Conservation (phyloP, 495 filamentous ascomycete species). For the Neurospora sp. region DNA sequence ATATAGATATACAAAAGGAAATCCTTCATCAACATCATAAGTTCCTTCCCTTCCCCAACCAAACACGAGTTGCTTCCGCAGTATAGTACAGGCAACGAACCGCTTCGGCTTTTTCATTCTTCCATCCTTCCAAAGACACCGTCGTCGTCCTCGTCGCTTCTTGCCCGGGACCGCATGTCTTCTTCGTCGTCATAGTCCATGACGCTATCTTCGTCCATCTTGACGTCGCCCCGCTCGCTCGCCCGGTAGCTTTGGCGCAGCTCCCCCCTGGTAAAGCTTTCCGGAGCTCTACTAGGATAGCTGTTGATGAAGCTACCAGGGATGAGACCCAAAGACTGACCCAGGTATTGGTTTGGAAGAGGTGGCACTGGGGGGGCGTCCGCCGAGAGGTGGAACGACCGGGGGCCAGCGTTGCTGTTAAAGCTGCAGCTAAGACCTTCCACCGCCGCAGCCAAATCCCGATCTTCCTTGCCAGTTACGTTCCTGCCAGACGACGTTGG, state of each 20-base stretch:
- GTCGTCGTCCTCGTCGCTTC: conserved; percentile 85
- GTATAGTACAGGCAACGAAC: background rate
- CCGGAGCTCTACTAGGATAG: conserved; percentile 40
- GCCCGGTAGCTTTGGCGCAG: conserved; percentile 8
- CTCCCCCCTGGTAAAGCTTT: conserved; percentile 40
- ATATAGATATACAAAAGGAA: conserved; percentile 42
- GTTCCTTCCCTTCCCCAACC: conserved; percentile 1
- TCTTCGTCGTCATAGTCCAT: conserved; percentile 69
- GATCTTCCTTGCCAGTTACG: conserved; percentile 60
- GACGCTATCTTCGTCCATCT: conserved; percentile 59
- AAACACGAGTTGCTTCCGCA: background rate
- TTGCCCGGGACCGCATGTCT: conserved; percentile 49
- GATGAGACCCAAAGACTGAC: conserved; percentile 25
- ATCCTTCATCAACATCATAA: conserved; percentile 20
- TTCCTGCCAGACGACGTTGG: conserved; percentile 52
- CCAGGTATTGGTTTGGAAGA: conserved; percentile 59
- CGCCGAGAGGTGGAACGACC: conserved; percentile 56
- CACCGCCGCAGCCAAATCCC: conserved; percentile 78
- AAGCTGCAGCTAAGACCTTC: conserved; percentile 86
- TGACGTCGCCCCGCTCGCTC: conserved; percentile 40
- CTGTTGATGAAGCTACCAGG: conserved; percentile 38
- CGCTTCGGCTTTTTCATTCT: conserved; percentile 43
- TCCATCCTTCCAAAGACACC: conserved; percentile 95
- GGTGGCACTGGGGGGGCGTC: conserved; percentile 84
- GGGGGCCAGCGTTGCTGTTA: conserved; percentile 54